These are phyloP conservation scores for Theobroma grandiflorum DNA, from an alignment of 441 rosid genomes.

Conservation along the genomic window DNA sequence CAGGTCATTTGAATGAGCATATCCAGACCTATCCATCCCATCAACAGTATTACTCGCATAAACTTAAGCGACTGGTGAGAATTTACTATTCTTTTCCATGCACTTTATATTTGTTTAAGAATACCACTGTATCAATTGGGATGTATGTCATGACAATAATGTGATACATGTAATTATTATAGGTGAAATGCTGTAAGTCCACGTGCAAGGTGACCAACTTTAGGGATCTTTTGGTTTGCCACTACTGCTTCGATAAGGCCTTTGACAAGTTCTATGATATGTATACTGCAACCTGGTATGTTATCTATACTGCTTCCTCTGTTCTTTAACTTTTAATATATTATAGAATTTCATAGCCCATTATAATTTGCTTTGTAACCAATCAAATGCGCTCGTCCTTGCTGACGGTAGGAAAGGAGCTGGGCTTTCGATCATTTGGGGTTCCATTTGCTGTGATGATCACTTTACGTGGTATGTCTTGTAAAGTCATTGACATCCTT, in stretches of 20 bases:
- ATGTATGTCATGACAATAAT: conserved; percentile 14
- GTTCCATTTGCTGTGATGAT: conserved; percentile 78
- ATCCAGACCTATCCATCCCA: conserved; percentile 52
- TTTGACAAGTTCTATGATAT: conserved; percentile 75
- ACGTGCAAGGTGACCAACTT: conserved; percentile 70
- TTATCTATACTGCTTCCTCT: conserved; percentile 4
- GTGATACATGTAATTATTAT: conserved; percentile 20
- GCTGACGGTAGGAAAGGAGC: conserved; percentile 56
- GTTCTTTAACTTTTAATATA: neutral
- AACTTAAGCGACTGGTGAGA: conserved; percentile 69
- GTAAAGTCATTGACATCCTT: neutral
- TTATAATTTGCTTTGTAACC: neutral
- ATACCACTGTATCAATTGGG: conserved; percentile 6
- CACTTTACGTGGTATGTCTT: conserved; percentile 65
- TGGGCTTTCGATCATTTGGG: conserved; percentile 61
- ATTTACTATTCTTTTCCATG: neutral
- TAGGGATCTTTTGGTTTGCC: conserved; percentile 71
- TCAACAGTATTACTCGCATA: conserved; percentile 69
- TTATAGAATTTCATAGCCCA: neutral
- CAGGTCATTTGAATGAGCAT: conserved; percentile 81
- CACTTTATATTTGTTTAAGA: conserved; percentile 11
- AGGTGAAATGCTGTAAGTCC: conserved; percentile 85
- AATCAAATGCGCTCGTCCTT: neutral
- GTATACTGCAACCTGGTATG: conserved; percentile 75
- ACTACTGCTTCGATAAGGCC: conserved; percentile 71